Conservation (phyloP, 1,284 basidiomycete genomes). For the Trichosporon ovoides region DNA sequence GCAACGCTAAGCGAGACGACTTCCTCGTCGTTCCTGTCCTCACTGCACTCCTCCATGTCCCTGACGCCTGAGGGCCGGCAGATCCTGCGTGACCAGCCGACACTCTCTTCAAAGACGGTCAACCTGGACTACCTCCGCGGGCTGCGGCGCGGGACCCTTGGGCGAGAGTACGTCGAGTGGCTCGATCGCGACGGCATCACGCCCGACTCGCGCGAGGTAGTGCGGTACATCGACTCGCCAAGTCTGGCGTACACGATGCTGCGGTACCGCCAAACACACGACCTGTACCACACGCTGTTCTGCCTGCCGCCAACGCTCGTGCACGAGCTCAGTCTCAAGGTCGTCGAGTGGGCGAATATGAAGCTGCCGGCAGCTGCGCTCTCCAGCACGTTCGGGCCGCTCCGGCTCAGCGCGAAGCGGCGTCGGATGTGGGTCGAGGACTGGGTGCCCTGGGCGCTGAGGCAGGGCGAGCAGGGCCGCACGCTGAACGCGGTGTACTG, state of each 20-base stretch:
- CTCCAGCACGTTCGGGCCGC: slow-evolving; percentile 65
- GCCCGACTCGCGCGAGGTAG: slow-evolving; percentile 88
- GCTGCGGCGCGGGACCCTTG: slow-evolving; percentile 76
- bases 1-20: slow-evolving; percentile 88
- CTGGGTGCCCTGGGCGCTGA: slow-evolving; percentile 85
- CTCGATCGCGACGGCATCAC: slow-evolving; percentile 83
- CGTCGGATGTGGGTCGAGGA: slow-evolving; percentile 52
- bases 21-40: slow-evolving; percentile 71
- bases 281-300: slow-evolving; percentile 88
- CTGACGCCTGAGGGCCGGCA: slow-evolving; percentile 70
- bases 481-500: slow-evolving; percentile 88
- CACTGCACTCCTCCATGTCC: slow-evolving; percentile 73
- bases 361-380: slow-evolving; percentile 82
- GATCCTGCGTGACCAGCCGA: slow-evolving; percentile 76
- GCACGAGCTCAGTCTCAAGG: slow-evolving; percentile 93
- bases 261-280: slow-evolving; percentile 94
- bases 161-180: slow-evolving; percentile 85
- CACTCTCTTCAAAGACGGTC: slow-evolving; percentile 71
- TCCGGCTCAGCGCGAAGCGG: slow-evolving; percentile 39
- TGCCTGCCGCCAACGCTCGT: slow-evolving; percentile 82
- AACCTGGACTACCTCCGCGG: slow-evolving; percentile 63
- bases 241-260: slow-evolving; percentile 96
- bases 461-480: slow-evolving; percentile 64
- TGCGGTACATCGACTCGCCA: slow-evolving; percentile 87
- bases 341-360: slow-evolving; percentile 90